Evolutionary conservation across 306 rosid genomes (phyloP), one percentile per base, ranked within the genome.

Genomic region (Prunus campanulata): DNA sequence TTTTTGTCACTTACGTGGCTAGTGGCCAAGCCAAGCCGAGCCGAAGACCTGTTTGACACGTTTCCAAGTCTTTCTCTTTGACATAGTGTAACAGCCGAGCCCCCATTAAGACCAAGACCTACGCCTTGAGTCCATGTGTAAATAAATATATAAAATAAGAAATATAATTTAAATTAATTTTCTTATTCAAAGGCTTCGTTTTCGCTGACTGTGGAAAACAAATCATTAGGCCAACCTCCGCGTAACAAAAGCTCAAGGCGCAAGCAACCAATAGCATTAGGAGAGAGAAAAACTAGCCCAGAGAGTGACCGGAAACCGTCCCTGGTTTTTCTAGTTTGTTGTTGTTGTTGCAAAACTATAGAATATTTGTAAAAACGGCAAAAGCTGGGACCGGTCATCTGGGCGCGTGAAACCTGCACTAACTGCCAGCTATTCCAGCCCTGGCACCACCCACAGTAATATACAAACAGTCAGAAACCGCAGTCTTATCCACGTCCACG

Each of bases 161-260:
- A 51, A 52, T 51, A 51, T 19, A 16, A 39, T 39, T 51, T 51
- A 18, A 52, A 5, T 52, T 18, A 52, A 52, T 52, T 52, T 52
- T 18, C 3, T 52, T 18, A n/a, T 52, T 18, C 44, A 39, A 39
- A 7, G 9, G 44, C 44, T 74, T 86, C 80, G 69, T 89, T 83
- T 81, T 81, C 80, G 83, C 90, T 79, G 81, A 79, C 86, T 79
- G 78, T 81, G 70, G 81, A 84, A 74, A 76, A 65, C 66, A 82
- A 93, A 92, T 92, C 74, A 92, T 90, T 87, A 72, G 79, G 72
- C 81, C 86, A 92, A 84, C 93, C 84, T 84, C 90, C 88, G 78
- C 74, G 83, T 84, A 86, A 78, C 90, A 79, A 84, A 92, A 85
- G 78, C 81, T 68, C 71, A 87, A 80, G 65, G 78, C 80, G 52